These are phyloP conservation scores for Diaporthe humulicola DNA, from an alignment of 2,329 filamentous ascomycete species.

Conservation along the genomic window DNA sequence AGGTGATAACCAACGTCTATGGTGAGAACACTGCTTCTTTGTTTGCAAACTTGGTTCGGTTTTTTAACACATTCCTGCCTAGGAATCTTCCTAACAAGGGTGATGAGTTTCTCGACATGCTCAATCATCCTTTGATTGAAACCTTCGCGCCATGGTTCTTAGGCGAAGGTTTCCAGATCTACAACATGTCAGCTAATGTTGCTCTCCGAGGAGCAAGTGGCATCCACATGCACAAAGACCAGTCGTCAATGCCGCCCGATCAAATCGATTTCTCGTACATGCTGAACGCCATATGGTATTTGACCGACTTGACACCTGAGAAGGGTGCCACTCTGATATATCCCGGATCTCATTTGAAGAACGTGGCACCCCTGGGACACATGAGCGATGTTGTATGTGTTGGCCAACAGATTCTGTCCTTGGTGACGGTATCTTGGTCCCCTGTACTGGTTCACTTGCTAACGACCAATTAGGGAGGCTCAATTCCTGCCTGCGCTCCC, in stretches of 20 bases:
- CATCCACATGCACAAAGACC: slow-evolving; percentile 20
- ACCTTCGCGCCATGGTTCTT: slow-evolving; percentile 13
- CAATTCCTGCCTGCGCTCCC: slow-evolving; percentile 14
- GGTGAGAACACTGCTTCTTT: neutral
- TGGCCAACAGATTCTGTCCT: neutral
- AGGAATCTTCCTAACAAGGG: slow-evolving; percentile 30
- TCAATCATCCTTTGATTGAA: slow-evolving; percentile 21
- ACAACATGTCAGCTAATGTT: slow-evolving; percentile 16
- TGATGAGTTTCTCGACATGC: slow-evolving; percentile 21
- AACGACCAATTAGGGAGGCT: slow-evolving; percentile 9
- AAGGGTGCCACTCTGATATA: slow-evolving; percentile 21
- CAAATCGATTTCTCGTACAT: slow-evolving; percentile 16
- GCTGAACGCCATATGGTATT: slow-evolving; percentile 5
- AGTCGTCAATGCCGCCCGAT: slow-evolving; percentile 18
- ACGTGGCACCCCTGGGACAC: slow-evolving; percentile 16
- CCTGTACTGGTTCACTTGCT: neutral
- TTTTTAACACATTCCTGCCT: neutral
- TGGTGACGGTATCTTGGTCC: neutral
- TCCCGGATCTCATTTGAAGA: slow-evolving; percentile 18
- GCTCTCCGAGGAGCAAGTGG: slow-evolving; percentile 3
- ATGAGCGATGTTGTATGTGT: slow-evolving; percentile 2
- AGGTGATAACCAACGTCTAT: slow-evolving; percentile 10
- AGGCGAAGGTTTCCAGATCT: slow-evolving; percentile 20
- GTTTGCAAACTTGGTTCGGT: neutral
- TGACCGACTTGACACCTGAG: slow-evolving; percentile 27